Base-by-base conservation (phyloP, 2,329 filamentous ascomycete species). In the Xylaria sp. region DNA sequence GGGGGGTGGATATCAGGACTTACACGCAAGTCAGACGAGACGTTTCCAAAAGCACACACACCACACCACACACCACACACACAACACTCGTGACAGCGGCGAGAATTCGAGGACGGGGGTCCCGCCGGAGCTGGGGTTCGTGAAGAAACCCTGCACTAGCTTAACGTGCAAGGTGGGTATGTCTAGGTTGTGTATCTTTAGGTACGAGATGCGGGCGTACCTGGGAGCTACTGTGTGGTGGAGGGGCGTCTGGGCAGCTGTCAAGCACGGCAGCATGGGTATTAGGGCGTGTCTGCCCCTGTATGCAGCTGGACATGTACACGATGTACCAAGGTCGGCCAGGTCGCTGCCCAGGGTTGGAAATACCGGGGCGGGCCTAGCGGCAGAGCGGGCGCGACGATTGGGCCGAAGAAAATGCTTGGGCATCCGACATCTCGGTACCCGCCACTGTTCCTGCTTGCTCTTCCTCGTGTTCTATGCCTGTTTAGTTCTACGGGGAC, bases 111-210 rank as follows among this genome's bases (percentile, higher is more conserved):
- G 45, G 49, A 50, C 52, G 47, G 42, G 37, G 48, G 48, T 7
- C 24, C 41, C 38, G 46, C 44, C 48, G 50, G 38, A 43, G 44
- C 55, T 52, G 42, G 58, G 58, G 54, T 61, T 58, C 55, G 55
- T 52, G 55, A 51, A 45, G 24, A 52, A 49, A 29, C 58, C 56
- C 50, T 61, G 52, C 29, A 40, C 44, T 22, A 52, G n/a, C n/a
- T n/a, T n/a, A 52, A 49, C 47, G 47, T 21, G 48, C 50, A 48
- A 60, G 54, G 50, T 49, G 48, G 51, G 54, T 48, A 3, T 34
- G 11, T 34, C n/a, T n/a, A n/a, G n/a, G n/a, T 49, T 56, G 50
- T 47, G 50, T 22, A 60, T 58, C 52, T 34, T 34, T 34, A 34
- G 29, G 16, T 13, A 34, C 29, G 29, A n/a, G n/a, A n/a, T n/a